Evolutionary conservation across 352 stramenopile genomes (phyloP).

Genomic region (Pythium utonaiense): DNA sequence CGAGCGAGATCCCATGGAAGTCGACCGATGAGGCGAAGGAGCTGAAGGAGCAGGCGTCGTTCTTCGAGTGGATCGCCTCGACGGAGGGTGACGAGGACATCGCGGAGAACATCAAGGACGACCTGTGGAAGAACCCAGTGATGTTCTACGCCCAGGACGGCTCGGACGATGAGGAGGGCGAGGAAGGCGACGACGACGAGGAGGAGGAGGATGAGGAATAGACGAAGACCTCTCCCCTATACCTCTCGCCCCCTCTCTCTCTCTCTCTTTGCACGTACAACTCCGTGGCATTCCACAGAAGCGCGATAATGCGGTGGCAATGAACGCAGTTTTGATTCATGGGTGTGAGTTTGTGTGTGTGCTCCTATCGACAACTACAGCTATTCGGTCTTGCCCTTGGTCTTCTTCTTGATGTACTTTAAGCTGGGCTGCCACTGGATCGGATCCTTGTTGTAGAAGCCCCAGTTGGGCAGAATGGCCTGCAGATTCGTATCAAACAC

Average conservation of each 20-base stretch:
- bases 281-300: neutral
- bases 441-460: slow-evolving; percentile 79
- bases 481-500: slow-evolving; percentile 16
- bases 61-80: slow-evolving; percentile 63
- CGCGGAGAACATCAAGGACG: slow-evolving; percentile 77
- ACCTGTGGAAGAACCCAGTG: slow-evolving; percentile 73
- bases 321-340: slow-evolving; percentile 22
- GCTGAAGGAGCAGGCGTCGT: slow-evolving; percentile 36
- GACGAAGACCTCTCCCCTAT: no score
- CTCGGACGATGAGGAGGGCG: slow-evolving; percentile 43
- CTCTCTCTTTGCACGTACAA: neutral
- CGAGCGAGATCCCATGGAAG: slow-evolving; percentile 60
- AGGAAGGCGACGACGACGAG: slow-evolving; percentile 32
- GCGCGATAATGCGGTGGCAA: neutral
- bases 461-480: slow-evolving; percentile 79
- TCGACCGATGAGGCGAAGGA: slow-evolving; percentile 46
- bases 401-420: slow-evolving; percentile 75
- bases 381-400: slow-evolving; percentile 33
- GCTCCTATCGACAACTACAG: neutral
- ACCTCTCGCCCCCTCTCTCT: no score
- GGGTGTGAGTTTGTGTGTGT: neutral
- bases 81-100: slow-evolving; percentile 55
- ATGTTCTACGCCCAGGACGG: slow-evolving; percentile 45
- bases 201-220: slow-evolving; percentile 35
- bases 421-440: slow-evolving; percentile 78